Conservation (phyloP, 371 early-diverging fungal species). For the Mucor circinelloides region DNA sequence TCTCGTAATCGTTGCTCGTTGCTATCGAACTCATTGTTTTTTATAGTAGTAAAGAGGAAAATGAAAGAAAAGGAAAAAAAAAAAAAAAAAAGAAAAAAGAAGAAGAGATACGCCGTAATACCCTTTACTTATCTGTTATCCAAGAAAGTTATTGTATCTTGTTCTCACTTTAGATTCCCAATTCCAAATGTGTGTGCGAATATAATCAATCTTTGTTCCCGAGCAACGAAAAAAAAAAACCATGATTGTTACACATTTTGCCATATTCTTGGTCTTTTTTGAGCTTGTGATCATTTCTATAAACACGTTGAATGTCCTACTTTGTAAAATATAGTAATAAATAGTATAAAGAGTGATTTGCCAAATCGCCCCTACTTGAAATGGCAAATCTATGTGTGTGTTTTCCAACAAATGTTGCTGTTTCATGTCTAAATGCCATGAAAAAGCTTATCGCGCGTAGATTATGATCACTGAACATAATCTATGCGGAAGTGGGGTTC, state of each 20-base stretch:
- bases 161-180: background rate
- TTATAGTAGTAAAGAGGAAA: background rate
- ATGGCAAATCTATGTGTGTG: background rate
- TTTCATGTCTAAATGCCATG: background rate
- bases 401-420: background rate
- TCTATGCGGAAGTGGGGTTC: background rate
- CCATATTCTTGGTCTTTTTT: background rate
- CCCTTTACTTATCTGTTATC: slow-evolving; percentile 2
- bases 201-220: background rate
- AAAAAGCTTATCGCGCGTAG: background rate
- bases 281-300: slow-evolving; percentile 1
- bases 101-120: background rate
- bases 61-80: background rate
- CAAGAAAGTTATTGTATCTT: background rate
- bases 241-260: slow-evolving; percentile 3
- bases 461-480: no score
- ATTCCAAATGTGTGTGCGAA: slow-evolving; percentile 9
- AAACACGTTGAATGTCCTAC: slow-evolving; percentile 4
- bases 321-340: slow-evolving; percentile 8
- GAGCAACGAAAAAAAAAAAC: background rate
- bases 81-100: slow-evolving; percentile 5
- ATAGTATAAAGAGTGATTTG: slow-evolving; percentile 5
- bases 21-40: slow-evolving; percentile 1
- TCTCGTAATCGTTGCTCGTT: background rate
- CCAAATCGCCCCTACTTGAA: background rate